Evolutionary conservation across 306 rosid species (phyloP).

Genomic region (Cucumis melo): DNA sequence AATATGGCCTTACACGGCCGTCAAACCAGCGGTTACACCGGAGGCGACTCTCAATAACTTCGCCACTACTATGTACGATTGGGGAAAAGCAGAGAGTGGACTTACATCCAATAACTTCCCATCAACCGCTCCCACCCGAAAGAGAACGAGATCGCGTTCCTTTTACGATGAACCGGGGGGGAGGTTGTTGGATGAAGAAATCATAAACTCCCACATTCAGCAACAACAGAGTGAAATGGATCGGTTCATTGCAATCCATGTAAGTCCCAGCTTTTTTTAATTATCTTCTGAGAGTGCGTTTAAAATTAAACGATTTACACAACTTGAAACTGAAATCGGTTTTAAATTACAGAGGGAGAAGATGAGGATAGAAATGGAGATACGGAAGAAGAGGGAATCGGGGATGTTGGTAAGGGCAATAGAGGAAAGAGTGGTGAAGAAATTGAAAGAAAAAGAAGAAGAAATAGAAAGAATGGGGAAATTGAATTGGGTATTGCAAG

Average conservation of each 20-base stretch:
- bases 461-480: constrained; percentile 59
- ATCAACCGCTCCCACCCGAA: not conserved
- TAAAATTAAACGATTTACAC: too few relatives aligned
- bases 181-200: not conserved
- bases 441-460: constrained; percentile 64
- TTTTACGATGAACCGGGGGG: not conserved
- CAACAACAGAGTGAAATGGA: constrained; percentile 29
- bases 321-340: not conserved
- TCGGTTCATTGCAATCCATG: constrained; percentile 27
- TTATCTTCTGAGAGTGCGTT: too few relatives aligned
- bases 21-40: not conserved
- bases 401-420: constrained; percentile 33
- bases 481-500: constrained; percentile 57
- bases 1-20: not conserved
- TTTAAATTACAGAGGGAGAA: constrained; percentile 47
- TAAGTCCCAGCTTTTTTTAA: not conserved
- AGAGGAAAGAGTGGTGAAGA: constrained; percentile 40
- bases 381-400: constrained; percentile 38
- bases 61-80: not conserved
- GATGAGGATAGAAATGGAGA: constrained; percentile 45
- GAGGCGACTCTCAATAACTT: not conserved
- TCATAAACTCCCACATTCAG: constrained; percentile 17
- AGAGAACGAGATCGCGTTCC: not conserved
- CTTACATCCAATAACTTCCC: not conserved
- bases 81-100: not conserved